phyloP scores from a whole-genome alignment of 805 yeast genomes.

The Blastobotrys parvus region DNA sequence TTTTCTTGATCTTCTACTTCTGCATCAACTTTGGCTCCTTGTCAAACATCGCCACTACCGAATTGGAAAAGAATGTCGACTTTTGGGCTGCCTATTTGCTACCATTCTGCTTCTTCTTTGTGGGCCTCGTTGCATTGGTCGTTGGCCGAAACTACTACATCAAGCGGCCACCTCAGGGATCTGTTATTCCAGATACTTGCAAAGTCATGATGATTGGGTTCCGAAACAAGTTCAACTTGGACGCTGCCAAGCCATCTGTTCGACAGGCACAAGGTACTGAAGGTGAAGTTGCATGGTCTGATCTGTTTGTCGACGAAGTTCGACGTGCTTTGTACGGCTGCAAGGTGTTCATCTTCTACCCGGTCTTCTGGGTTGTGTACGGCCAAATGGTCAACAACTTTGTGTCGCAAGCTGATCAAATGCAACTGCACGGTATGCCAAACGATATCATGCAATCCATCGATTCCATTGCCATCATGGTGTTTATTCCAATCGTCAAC shows the following conservation, averaged over 20 bases:
- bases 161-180: constrained; percentile 53
- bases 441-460: constrained; percentile 72
- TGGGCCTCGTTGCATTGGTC: constrained; percentile 46
- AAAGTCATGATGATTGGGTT: constrained; percentile 36
- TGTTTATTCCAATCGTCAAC: constrained; percentile 71
- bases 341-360: constrained; percentile 62
- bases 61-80: constrained; percentile 56
- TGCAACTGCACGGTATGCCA: constrained; percentile 71
- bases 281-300: constrained; percentile 45
- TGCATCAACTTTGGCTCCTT: constrained; percentile 71
- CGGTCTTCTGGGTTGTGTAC: constrained; percentile 67
- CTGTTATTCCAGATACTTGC: constrained; percentile 49
- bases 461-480: constrained; percentile 65
- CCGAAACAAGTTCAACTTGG: constrained; percentile 41
- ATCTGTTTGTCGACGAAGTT: constrained; percentile 67
- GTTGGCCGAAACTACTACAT: constrained; percentile 48
- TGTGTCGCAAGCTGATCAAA: constrained; percentile 63
- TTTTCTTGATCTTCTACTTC: constrained; percentile 68
- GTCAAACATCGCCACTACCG: constrained; percentile 69
- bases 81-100: constrained; percentile 59
- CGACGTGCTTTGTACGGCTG: constrained; percentile 58
- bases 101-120: constrained; percentile 60
- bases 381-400: constrained; percentile 68
- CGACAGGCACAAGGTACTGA: constrained; percentile 37
- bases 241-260: constrained; percentile 50